A percentile compares a stretch with the other conserved stretches of the same genome.
Conservation (phyloP, 306 rosid species). For the Hippophae rhamnoides region DNA sequence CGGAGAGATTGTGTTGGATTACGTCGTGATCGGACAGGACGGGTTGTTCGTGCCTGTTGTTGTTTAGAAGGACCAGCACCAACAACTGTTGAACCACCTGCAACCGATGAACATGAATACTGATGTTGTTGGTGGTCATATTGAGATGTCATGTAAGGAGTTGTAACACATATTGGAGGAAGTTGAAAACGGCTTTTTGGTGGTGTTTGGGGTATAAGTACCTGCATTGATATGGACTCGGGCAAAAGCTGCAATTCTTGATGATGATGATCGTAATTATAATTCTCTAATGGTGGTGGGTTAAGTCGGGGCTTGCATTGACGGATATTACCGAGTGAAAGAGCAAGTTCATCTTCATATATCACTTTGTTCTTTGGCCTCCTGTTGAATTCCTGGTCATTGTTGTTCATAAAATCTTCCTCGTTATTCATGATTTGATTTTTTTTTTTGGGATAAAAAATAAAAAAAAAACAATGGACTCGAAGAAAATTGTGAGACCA, state of each 20-base stretch:
- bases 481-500: not conserved
- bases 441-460: not conserved
- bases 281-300: not conserved
- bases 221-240: not conserved
- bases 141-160: not conserved
- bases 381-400: slow-evolving; percentile 8
- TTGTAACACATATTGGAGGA: not conserved
- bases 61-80: too few species aligned
- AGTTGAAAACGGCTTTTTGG: not conserved
- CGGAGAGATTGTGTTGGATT: not conserved
- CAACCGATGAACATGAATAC: not conserved
- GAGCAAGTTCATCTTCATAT: not conserved
- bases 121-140: not conserved
- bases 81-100: not conserved
- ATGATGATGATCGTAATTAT: not conserved
- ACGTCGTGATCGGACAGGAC: slow-evolving; percentile 2
- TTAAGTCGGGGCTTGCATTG: not conserved
- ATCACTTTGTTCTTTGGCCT: slow-evolving; percentile 5
- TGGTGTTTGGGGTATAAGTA: not conserved
- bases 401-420: not conserved
- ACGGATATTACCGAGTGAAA: not conserved
- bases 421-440: not conserved
- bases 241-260: not conserved
- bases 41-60: not conserved
- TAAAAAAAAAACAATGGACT: not conserved